phyloP scores from a whole-genome alignment of 176 grass and related monocot genomes.

The Alloteropsis semialata region DNA sequence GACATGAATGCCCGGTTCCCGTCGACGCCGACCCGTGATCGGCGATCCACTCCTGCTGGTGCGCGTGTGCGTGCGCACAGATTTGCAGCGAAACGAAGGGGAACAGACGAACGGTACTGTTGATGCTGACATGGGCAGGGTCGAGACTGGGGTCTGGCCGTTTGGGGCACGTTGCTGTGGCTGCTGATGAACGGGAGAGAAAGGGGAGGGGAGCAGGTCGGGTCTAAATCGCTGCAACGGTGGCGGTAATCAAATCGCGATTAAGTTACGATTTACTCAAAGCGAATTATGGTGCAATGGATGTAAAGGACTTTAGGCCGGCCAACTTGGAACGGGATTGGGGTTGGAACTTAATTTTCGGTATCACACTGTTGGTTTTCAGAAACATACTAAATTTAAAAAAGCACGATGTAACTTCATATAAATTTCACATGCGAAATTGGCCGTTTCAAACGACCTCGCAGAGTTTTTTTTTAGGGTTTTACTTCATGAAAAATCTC shows the following conservation, averaged over 20 bases:
- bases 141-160: no score
- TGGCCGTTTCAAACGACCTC: no score
- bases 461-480: not conserved
- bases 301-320: no score
- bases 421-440: no score
- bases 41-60: not conserved
- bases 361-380: no score
- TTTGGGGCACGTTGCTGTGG: not conserved
- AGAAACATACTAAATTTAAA: no score
- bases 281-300: no score
- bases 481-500: not conserved
- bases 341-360: no score
- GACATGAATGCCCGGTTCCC: not conserved
- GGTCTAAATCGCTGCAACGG: not conserved
- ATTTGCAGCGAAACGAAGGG: not conserved
- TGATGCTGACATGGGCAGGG: no score
- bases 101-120: not conserved
- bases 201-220: not conserved
- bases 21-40: not conserved
- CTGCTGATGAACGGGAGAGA: not conserved
- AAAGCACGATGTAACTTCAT: no score
- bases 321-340: no score
- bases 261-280: no score
- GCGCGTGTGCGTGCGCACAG: not conserved
- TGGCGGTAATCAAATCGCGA: not conserved